phyloP scores from a whole-genome alignment of 768 basidiomycete genomes.

The Podaxis carcinomalis region DNA sequence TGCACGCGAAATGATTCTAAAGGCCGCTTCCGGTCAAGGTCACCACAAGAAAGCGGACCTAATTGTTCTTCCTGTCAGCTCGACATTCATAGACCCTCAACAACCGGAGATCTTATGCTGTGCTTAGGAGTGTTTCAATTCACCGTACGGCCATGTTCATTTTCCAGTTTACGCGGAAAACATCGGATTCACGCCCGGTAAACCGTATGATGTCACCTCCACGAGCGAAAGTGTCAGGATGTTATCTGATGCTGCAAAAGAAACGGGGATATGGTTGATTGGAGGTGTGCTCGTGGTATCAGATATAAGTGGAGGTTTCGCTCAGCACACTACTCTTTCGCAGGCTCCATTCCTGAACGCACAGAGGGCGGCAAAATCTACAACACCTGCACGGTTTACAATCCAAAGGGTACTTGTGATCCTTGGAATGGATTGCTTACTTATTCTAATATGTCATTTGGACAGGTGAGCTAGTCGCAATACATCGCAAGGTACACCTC shows the following conservation, averaged over 20 bases:
- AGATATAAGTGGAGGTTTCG: not conserved
- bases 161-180: slow-evolving; percentile 84
- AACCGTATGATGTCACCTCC: slow-evolving; percentile 53
- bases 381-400: slow-evolving; percentile 92
- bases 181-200: slow-evolving; percentile 58
- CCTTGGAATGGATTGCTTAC: not conserved
- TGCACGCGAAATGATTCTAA: slow-evolving; percentile 76
- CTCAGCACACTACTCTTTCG: not conserved
- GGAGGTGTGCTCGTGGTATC: slow-evolving; percentile 53
- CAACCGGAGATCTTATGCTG: not conserved
- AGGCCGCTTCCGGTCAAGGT: slow-evolving; percentile 45
- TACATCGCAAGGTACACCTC: slow-evolving; percentile 91
- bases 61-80: slow-evolving; percentile 77
- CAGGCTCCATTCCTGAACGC: slow-evolving; percentile 92
- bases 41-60: slow-evolving; percentile 67
- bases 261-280: slow-evolving; percentile 82
- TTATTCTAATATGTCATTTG: slow-evolving; percentile 4
- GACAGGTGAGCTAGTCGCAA: slow-evolving; percentile 77
- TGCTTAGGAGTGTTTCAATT: slow-evolving; percentile 81
- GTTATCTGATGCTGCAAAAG: slow-evolving; percentile 77
- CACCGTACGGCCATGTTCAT: slow-evolving; percentile 73
- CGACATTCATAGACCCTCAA: not conserved
- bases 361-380: slow-evolving; percentile 61
- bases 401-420: slow-evolving; percentile 54
- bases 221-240: slow-evolving; percentile 76